Evolutionary conservation across 2,329 filamentous ascomycete genomes (phyloP).

Genomic region (Exophiala sp.): DNA sequence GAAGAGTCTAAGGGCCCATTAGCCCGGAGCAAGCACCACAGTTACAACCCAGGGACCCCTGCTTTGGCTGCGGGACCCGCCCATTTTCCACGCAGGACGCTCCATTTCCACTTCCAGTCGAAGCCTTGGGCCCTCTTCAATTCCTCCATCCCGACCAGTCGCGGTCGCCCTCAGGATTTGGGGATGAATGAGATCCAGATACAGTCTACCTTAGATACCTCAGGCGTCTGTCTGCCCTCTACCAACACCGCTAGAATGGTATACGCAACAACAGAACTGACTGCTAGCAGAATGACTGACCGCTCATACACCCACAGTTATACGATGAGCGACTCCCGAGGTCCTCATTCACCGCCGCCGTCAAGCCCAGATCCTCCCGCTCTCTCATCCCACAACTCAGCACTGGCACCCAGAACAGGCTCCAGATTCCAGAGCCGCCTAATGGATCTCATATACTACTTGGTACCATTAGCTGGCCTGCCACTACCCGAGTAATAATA

Average conservation of each 20-base stretch:
- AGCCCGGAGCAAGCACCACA: slow-evolving; percentile 1
- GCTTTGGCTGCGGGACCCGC: neutral
- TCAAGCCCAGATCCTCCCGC: neutral
- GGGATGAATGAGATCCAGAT: neutral
- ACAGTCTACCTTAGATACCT: neutral
- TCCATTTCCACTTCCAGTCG: slow-evolving; percentile 1
- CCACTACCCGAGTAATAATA: neutral
- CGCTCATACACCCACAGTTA: neutral
- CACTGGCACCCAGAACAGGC: neutral
- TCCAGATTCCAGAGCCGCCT: neutral
- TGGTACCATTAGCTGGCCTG: neutral
- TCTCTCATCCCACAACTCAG: slow-evolving; percentile 1
- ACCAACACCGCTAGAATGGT: neutral
- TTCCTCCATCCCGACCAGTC: neutral
- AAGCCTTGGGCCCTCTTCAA: neutral
- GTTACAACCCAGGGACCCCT: neutral
- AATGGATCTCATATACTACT: neutral
- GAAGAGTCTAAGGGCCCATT: neutral
- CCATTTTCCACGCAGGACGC: neutral
- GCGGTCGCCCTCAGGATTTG: neutral
- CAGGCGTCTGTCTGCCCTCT: neutral
- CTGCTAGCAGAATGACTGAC: neutral
- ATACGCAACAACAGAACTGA: neutral
- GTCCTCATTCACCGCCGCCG: neutral
- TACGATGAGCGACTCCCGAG: neutral